Base-by-base conservation (phyloP, 768 basidiomycete genomes). In the Calvatia gigantea region DNA sequence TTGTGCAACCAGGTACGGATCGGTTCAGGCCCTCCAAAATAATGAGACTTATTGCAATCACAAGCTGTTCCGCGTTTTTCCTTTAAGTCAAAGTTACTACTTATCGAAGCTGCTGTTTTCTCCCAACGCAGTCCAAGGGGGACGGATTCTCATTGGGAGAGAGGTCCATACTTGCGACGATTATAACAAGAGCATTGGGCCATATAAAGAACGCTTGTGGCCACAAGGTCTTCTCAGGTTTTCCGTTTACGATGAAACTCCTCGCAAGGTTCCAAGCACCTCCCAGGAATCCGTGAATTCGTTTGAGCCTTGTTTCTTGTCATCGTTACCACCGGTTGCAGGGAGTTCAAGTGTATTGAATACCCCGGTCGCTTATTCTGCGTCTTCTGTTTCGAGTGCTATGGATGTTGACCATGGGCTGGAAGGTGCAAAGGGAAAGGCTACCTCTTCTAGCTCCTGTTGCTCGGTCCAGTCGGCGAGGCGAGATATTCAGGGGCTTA, bases 61-160 rank as follows among this genome's bases (percentile, higher is more conserved):
- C 54, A 23, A 91, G 89, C 80, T 91, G 58, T 80, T 76, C 67
- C 85, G 86, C 60, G 74, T 89, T 56, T 90, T 91, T 65, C 81
- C 83, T 61, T 76, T 85, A 46, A 77, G 75, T 64, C 72, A 79
- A 55, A 75, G 69, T 53, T 86, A 80, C 70, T 82, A 79, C 73
- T 71, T 90, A 53, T 83, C 84, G 46, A 83, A 79, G 56, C 77
- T 92, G 46, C 69, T 89, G 17, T 89, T 91, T 69, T 85, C 84
- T 39, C 84, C 84, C 4, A 76, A 84, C 58, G 74, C 78, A n/a
- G 71, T 72, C 14, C 71, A 75, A 56, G 67, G 79, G 5, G 71
- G 76, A 41, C 82, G 84, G 33, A 81, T 90, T 43, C 70, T 90
- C 29, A 75, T 91, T 55, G 81, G 76, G 48, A 78, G 70, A 53